Evolutionary conservation across 176 grass and related monocot species (phyloP), one percentile per base, ranked within the genome.

Genomic region (Raddia distichophylla): DNA sequence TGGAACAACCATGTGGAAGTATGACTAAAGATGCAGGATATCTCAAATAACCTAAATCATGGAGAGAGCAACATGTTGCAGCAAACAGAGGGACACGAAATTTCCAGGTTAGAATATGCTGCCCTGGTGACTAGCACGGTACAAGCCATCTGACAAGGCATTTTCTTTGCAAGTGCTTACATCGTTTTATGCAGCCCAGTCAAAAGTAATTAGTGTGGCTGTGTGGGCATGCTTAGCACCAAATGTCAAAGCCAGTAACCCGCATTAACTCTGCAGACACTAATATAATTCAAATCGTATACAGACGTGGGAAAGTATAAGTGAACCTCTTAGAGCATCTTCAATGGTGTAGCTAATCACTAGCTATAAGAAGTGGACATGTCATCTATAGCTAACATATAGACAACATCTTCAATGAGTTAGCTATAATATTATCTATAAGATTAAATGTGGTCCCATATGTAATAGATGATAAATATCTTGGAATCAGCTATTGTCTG

Each of bases 161-260:
- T 67, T 84, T 32, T 73, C 5, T 50, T 15, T 66, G 59, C 32
- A 65, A 83, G 27, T 87, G 58, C 50, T 78, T 66, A 79, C 56
- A 82, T 79, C 78, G 63, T 64, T 61, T 67, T 63, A 45, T 81
- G 11, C 33, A 60, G 76, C 75, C 80, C 35, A 40, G 20, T 74
- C 33, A 13, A 89, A 81, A 72, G 64, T 71, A 71, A 65, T 56
- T 5, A 40, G 37, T 40, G 37, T 5, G 3, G 37, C 27, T 62
- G 56, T 82, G 49, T 44, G 82, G 77, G 52, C 57, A 85, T 44
- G 82, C 13, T 75, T 85, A 64, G 77, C 42, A 77, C 58, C 51
- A 85, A 77, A 64, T 65, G 64, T 64, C 65, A 69, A 81, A 78
- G 59, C 51, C 42, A 57, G 37, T 72, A 59, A 52, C 50, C 2